Evolutionary conservation across 148 eudicot species (phyloP).

Genomic region (Arctostaphylos glauca): DNA sequence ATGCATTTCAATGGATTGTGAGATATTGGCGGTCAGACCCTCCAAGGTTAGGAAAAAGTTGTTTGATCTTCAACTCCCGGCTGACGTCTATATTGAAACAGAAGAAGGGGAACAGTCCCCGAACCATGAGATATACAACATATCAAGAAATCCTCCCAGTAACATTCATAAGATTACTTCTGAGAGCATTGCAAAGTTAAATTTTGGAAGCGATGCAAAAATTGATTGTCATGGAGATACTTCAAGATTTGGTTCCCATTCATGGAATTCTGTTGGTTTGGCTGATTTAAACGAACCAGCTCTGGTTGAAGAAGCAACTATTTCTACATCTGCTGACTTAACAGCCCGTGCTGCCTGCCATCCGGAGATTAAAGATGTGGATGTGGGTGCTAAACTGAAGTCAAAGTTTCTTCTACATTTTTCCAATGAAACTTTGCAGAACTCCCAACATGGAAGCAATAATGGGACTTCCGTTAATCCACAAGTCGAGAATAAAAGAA

Average conservation of each 20-base stretch:
- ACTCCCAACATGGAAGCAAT: conserved; percentile 26
- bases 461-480: conserved; percentile 33
- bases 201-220: conserved; percentile 26
- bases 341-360: conserved; percentile 23
- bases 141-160: conserved; percentile 25
- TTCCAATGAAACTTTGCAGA: conserved; percentile 33
- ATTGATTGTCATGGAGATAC: conserved; percentile 29
- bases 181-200: conserved; percentile 28
- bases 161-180: conserved; percentile 19
- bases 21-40: conserved; percentile 67
- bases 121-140: conserved; percentile 24
- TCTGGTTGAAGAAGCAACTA: conserved; percentile 44
- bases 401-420: conserved; percentile 30
- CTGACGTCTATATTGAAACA: conserved; percentile 61
- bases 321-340: conserved; percentile 35
- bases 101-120: conserved; percentile 49
- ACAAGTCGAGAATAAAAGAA: conserved; percentile 31
- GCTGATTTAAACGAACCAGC: conserved; percentile 81
- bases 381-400: conserved; percentile 30
- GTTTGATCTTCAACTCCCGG: conserved; percentile 79
- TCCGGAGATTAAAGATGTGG: conserved; percentile 27
- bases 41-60: conserved; percentile 63
- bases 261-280: conserved; percentile 42
- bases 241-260: conserved; percentile 29
- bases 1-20: conserved; percentile 48